These are phyloP conservation scores for Botrytis cinerea DNA, from an alignment of 2,329 filamentous ascomycete species.

Conservation along the genomic window DNA sequence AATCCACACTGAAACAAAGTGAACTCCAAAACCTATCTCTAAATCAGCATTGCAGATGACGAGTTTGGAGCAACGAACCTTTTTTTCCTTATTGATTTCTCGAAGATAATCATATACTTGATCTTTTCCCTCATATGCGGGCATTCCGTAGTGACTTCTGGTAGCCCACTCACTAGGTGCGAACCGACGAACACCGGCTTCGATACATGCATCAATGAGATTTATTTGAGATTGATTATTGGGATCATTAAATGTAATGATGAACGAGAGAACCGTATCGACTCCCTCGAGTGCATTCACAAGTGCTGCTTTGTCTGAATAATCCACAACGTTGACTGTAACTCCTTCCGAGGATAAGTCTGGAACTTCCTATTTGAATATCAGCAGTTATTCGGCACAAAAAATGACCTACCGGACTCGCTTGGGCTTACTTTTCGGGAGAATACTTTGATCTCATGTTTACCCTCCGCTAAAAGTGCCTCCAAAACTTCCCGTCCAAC, in stretches of 20 bases:
- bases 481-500: conserved; percentile 56
- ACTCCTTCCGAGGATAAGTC: conserved; percentile 35
- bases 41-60: not conserved
- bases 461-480: conserved; percentile 49
- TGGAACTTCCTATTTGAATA: not conserved
- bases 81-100: conserved; percentile 46
- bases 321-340: conserved; percentile 48
- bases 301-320: conserved; percentile 42
- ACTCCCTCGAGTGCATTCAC: conserved; percentile 45
- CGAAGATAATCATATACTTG: conserved; percentile 46
- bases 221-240: conserved; percentile 38
- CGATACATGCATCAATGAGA: conserved; percentile 44
- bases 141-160: conserved; percentile 44
- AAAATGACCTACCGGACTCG: not conserved
- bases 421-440: conserved; percentile 47
- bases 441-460: conserved; percentile 55
- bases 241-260: conserved; percentile 36
- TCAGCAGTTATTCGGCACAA: not conserved
- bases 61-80: conserved; percentile 33
- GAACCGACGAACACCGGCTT: conserved; percentile 43
- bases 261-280: conserved; percentile 56
- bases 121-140: conserved; percentile 50
- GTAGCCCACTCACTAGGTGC: conserved; percentile 43
- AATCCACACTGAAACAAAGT: conserved; percentile 52
- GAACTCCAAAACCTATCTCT: conserved; percentile 38